These are phyloP conservation scores for Alternaria viburni DNA, from an alignment of 2,329 filamentous ascomycete genomes.

Conservation along the genomic window DNA sequence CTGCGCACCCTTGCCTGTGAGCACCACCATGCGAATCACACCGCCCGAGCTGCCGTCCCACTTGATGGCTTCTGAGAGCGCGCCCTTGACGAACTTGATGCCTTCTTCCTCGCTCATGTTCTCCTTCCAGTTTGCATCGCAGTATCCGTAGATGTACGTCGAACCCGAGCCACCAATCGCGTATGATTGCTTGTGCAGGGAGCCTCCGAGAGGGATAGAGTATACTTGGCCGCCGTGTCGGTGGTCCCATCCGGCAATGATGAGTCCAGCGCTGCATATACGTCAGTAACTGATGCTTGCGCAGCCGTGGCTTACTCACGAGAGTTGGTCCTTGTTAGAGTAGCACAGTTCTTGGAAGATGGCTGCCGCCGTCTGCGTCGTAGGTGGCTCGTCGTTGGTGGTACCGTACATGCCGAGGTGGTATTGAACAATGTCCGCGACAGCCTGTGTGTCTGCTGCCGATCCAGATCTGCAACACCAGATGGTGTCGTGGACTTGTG, in stretches of 20 bases:
- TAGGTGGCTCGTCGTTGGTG: conserved; percentile 86
- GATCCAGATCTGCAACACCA: conserved; percentile 99
- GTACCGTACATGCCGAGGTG: conserved; percentile 92
- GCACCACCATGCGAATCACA: conserved; percentile 96
- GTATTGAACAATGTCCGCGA: conserved; percentile 97
- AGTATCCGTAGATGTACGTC: conserved; percentile 99
- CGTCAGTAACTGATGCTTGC: conserved; percentile 21
- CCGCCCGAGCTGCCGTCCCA: conserved; percentile 99
- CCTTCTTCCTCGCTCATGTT: conserved; percentile 92
- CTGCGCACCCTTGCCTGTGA: conserved; percentile 87
- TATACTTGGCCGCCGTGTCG: conserved; percentile 96
- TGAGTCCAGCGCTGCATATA: conserved; percentile 79
- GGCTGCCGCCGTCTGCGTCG: conserved; percentile 91
- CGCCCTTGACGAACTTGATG: conserved; percentile 88
- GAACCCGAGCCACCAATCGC: conserved; percentile 96
- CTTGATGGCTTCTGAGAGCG: conserved; percentile 93
- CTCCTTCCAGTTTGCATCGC: conserved; percentile 94
- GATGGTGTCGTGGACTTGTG: conserved; percentile 97
- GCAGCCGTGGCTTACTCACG: conserved; percentile 62
- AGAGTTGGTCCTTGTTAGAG: conserved; percentile 91
- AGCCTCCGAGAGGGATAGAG: conserved; percentile 94
- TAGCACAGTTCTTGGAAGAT: conserved; percentile 99
- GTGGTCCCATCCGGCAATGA: conserved; percentile 97
- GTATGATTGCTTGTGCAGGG: conserved; percentile 95
- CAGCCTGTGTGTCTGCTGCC: conserved; percentile 95